Evolutionary conservation across 768 basidiomycete species (phyloP), one percentile per base, ranked within the genome.

Genomic region (Trichaptum fuscoviolaceum): DNA sequence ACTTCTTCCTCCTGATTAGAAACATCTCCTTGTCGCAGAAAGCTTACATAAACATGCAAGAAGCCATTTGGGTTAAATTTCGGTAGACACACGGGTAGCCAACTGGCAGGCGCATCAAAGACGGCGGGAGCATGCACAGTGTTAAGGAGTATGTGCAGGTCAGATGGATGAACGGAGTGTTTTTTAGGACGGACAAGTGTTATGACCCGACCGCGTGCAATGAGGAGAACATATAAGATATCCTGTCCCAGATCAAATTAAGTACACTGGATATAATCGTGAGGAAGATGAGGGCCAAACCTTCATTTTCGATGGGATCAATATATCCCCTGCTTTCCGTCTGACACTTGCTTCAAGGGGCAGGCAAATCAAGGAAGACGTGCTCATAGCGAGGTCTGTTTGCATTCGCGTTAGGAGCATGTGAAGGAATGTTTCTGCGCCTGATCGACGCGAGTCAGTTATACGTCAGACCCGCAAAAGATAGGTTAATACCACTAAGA

Each of bases 21-120:
- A 4, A 52, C 42, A 12, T 52, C 42, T 12, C 71, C 69, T 67
- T 80, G 83, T 58, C 84, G 82, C 27, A 90, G 75, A 74, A 91
- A 93, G 2, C 86, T 84, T 58, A 98, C 84, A 71, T 96, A 97
- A 15, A 93, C 91, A 74, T 99, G 94, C 27, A 96, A 88, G 76
- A 98, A 98, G 0, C 90, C 90, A 5, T 87, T 78, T 0, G 93
- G 82, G 72, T 98, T 94, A 81, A 93, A 99, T 75, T 95, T 95
- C 0, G 97, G 96, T 2, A 99, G 84, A 75, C 97, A 99, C 61
- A 99, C 85, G 1, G 97, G 97, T 8, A 99, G 85, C 94, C 95
- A 99, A 7, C 91, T 90, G 17, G 95, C 91, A 7, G 94, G 82
- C 1, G 89, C 91, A 73, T 88, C 91, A 67, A 82, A 80, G 69